Evolutionary conservation across 352 stramenopile genomes (phyloP).

Genomic region (Phytophthora sp.): DNA sequence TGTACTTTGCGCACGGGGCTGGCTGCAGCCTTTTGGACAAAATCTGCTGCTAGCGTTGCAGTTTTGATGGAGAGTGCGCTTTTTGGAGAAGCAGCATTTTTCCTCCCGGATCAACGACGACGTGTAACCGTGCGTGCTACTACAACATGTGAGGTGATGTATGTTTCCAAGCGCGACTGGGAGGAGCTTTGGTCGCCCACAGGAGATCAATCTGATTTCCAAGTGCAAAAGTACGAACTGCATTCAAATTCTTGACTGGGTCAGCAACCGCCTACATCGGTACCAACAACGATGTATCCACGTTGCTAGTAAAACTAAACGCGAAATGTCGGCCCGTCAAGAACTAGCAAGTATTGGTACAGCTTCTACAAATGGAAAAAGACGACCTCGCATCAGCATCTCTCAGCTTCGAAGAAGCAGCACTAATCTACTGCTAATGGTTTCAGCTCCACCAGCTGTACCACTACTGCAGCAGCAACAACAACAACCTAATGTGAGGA

Average conservation of each 20-base stretch:
- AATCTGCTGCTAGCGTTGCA: slow-evolving; percentile 44
- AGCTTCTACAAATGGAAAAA: background rate
- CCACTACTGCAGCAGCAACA: background rate
- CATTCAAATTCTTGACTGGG: slow-evolving; percentile 63
- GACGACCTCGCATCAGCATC: background rate
- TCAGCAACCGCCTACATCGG: slow-evolving; percentile 36
- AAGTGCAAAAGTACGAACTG: slow-evolving; percentile 53
- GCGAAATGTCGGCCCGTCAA: slow-evolving; percentile 1
- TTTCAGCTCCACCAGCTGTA: background rate
- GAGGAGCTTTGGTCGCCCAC: slow-evolving; percentile 50
- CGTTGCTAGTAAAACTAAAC: slow-evolving; percentile 44
- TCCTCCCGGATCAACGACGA: slow-evolving; percentile 53
- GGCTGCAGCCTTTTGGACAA: slow-evolving; percentile 51
- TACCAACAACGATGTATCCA: slow-evolving; percentile 46
- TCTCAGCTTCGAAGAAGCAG: background rate
- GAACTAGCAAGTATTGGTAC: background rate
- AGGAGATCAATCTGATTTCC: slow-evolving; percentile 31
- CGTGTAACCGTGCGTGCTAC: slow-evolving; percentile 58
- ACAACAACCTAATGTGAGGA: background rate
- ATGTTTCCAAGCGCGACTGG: slow-evolving; percentile 60
- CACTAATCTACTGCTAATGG: background rate
- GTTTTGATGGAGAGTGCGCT: slow-evolving; percentile 58
- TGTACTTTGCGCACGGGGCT: slow-evolving; percentile 57
- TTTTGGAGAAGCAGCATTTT: slow-evolving; percentile 69
- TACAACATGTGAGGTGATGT: slow-evolving; percentile 55